Base-by-base conservation (phyloP, 2,329 filamentous ascomycete species). In the Sporothrix euskadiensis region DNA sequence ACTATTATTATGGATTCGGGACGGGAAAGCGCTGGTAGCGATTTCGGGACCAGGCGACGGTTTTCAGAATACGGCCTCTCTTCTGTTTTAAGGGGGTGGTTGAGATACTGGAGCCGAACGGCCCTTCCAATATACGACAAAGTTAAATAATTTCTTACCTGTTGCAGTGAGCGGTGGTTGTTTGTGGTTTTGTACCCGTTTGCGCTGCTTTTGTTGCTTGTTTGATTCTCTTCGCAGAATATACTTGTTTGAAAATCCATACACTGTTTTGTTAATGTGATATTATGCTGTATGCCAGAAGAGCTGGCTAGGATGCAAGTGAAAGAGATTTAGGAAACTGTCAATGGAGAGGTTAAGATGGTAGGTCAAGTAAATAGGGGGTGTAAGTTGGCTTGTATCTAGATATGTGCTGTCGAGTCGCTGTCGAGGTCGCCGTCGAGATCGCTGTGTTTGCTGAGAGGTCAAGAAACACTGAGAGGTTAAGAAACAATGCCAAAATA, bases 71-170 rank as follows among this genome's bases (percentile, higher is more conserved):
- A 41, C 59, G n/a, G 59, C 32, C 12, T 16, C 26, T 10, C 56
- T 49, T 49, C 44, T 49, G 16, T 49, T 49, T 44, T 44, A 8
- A 49, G 44, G 44, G 14, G 14, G 14, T 19, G 12, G 44, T 5
- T 6, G 57, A n/a, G 16, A 12, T 6, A 65, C n/a, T 65, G 35
- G 10, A 41, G 63, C 44, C 52, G 41, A 52, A 52, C n/a, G 61
- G 44, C 41, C 63, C 44, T 52, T 26, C 14, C 39, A 68, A 68
- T 68, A 68, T 68, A 66, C 63, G 63, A 49, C 63, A 68, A 68
- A 52, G 41, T 68, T 32, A 63, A 63, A 44, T 35, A 44, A 68
- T 32, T 19, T 22, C 3, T 19, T 44, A 4, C 19, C 63, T 30
- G 41, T 32, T 49, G 44, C 14, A 68, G 52, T 32, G 4, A 22